Conservation (phyloP, 495 filamentous ascomycete species). For the Talaromyces wortmannii region DNA sequence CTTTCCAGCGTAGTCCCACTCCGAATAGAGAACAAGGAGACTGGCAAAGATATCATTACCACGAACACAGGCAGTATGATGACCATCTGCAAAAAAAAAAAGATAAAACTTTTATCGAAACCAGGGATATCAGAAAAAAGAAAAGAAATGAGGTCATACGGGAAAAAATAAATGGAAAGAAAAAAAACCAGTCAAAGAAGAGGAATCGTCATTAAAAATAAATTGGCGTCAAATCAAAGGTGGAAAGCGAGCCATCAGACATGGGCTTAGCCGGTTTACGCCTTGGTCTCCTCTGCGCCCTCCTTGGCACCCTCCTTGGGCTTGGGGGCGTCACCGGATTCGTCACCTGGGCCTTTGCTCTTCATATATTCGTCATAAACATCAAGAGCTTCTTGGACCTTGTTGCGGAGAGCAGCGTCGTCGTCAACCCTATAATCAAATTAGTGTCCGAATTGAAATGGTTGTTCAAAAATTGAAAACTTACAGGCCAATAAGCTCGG, state of each 20-base stretch:
- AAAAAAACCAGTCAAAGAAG: conserved; percentile 18
- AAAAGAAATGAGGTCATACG: background rate
- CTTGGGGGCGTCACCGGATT: conserved; percentile 25
- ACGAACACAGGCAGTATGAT: background rate
- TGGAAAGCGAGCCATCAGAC: conserved; percentile 3
- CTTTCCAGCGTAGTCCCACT: background rate
- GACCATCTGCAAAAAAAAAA: conserved; percentile 3
- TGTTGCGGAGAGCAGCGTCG: conserved; percentile 78
- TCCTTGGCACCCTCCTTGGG: conserved; percentile 39
- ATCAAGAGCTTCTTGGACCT: conserved; percentile 93
- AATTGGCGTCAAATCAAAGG: conserved; percentile 21
- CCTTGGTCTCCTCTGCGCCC: conserved; percentile 40
- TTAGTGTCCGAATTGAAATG: conserved; percentile 6
- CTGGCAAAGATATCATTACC: background rate
- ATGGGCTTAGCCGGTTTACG: conserved; percentile 26
- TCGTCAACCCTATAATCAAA: conserved; percentile 69
- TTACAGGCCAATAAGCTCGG: conserved; percentile 90
- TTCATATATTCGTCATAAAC: conserved; percentile 99
- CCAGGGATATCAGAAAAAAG: conserved; percentile 42
- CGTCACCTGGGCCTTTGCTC: conserved; percentile 42
- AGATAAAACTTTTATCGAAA: conserved; percentile 39
- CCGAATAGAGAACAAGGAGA: background rate
- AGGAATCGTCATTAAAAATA: conserved; percentile 13
- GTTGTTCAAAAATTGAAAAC: conserved; percentile 29
- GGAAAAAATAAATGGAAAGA: conserved; percentile 9